A percentile compares a stretch with the other conserved stretches of the same genome.
Conservation (phyloP, 805 yeast genomes). For the Pichia insulana region DNA sequence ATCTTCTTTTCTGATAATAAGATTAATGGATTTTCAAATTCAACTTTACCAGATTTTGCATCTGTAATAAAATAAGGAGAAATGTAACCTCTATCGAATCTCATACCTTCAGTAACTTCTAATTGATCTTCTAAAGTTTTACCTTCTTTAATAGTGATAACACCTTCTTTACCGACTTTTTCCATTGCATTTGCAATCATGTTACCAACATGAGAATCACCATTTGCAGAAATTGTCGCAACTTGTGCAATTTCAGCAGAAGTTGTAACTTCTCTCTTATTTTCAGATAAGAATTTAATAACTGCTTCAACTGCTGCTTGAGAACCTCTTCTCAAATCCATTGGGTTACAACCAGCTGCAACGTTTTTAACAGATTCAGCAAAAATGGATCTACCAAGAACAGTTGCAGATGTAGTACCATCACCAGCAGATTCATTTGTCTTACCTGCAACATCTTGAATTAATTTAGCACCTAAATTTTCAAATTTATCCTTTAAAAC, state of each 20-base stretch:
- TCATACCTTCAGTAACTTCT: constrained; percentile 97
- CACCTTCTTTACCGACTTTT: constrained; percentile 98
- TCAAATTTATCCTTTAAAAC: constrained; percentile 83
- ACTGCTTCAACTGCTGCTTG: constrained; percentile 96
- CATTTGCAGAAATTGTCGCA: constrained; percentile 96
- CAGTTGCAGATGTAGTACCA: constrained; percentile 97
- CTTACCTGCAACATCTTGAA: constrained; percentile 95
- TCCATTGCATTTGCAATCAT: constrained; percentile 94
- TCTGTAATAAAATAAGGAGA: constrained; percentile 95
- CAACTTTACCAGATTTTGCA: constrained; percentile 86
- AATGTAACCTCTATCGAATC: constrained; percentile 94
- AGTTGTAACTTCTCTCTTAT: constrained; percentile 90
- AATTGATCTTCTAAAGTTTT: constrained; percentile 93
- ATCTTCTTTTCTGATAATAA: constrained; percentile 89
- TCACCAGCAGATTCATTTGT: constrained; percentile 98
- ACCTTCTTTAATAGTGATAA: constrained; percentile 94
- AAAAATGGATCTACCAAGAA: constrained; percentile 89
- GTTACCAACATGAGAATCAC: constrained; percentile 86
- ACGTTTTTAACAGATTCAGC: constrained; percentile 93
- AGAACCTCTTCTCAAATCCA: constrained; percentile 95
- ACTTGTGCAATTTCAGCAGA: constrained; percentile 95
- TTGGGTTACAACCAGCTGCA: constrained; percentile 98
- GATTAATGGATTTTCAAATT: constrained; percentile 86
- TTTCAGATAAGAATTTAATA: constrained; percentile 68
- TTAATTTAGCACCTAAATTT: constrained; percentile 89